Evolutionary conservation across 1,284 basidiomycete species (phyloP).

Genomic region (Inonotus obliquus): DNA sequence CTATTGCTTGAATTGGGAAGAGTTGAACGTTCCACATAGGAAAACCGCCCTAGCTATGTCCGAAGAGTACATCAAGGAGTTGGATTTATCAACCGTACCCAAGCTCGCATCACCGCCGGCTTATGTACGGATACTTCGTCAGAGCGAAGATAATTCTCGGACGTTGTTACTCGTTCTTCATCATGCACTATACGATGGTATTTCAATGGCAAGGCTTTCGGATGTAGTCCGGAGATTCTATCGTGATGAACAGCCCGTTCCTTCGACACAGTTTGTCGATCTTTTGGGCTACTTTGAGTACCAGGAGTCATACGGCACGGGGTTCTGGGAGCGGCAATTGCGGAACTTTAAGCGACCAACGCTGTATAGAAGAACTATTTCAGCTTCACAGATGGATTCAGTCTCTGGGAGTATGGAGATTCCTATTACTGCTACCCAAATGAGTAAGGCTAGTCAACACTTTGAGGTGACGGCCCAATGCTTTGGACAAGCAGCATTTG

Average conservation of each 20-base stretch:
- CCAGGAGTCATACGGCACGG: conserved; percentile 36
- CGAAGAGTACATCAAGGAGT: conserved; percentile 21
- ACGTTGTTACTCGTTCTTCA: conserved; percentile 42
- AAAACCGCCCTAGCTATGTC: conserved; percentile 19
- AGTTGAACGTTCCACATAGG: conserved; percentile 18
- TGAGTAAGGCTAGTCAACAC: conserved; percentile 21
- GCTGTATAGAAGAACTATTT: conserved; percentile 17
- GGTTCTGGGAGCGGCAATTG: conserved; percentile 37
- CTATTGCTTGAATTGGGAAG: conserved; percentile 33
- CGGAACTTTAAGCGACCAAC: conserved; percentile 25
- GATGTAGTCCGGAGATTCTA: conserved; percentile 34
- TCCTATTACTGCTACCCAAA: conserved; percentile 7
- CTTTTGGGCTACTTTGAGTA: conserved; percentile 30
- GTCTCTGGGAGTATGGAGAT: not conserved
- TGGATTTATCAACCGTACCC: conserved; percentile 24
- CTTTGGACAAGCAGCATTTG: conserved; percentile 40
- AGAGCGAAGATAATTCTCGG: conserved; percentile 6
- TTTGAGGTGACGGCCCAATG: conserved; percentile 33
- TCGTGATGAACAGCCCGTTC: conserved; percentile 20
- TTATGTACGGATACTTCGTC: conserved; percentile 31
- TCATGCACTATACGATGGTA: conserved; percentile 49
- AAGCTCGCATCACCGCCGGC: conserved; percentile 33
- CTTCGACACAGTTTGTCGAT: conserved; percentile 32
- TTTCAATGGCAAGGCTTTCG: conserved; percentile 37
- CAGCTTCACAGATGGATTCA: conserved; percentile 7